Evolutionary conservation across 805 yeast genomes (phyloP).

Genomic region (Candida methanosorbosa): DNA sequence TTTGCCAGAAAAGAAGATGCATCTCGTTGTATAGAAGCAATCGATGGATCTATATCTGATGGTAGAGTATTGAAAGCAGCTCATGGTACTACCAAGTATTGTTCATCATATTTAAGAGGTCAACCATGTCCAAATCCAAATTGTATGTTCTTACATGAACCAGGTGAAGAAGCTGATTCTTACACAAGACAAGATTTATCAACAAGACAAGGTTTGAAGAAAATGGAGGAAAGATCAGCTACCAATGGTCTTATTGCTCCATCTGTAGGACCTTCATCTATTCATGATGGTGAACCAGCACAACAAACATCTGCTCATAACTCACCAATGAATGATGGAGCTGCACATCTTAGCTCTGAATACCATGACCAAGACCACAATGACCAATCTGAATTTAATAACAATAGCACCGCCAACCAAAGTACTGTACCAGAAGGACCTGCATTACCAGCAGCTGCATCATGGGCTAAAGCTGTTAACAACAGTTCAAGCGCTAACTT

Average conservation of each 20-base stretch:
- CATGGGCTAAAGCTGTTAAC: conserved; percentile 40
- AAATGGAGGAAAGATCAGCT: conserved; percentile 28
- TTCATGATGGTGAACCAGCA: background rate
- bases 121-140: conserved; percentile 97
- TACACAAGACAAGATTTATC: conserved; percentile 85
- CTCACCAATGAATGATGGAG: conserved; percentile 1
- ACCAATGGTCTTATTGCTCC: conserved; percentile 26
- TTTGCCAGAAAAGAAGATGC: conserved; percentile 94
- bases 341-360: background rate
- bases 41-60: conserved; percentile 88
- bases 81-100: conserved; percentile 96
- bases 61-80: conserved; percentile 90
- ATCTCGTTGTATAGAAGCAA: conserved; percentile 81
- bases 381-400: background rate
- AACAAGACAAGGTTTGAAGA: conserved; percentile 60
- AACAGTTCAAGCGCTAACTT: conserved; percentile 4
- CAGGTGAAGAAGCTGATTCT: conserved; percentile 98
- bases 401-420: background rate
- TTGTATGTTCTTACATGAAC: conserved; percentile 98
- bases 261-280: conserved; percentile 7
- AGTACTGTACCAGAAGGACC: conserved; percentile 2
- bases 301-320: conserved; percentile 4
- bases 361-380: background rate
- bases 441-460: conserved; percentile 61
- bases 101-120: conserved; percentile 92